A percentile compares a stretch with the other conserved stretches of the same genome.
These are phyloP conservation scores for Cicer arietinum DNA, from an alignment of 306 rosid genomes.

Conservation along the genomic window DNA sequence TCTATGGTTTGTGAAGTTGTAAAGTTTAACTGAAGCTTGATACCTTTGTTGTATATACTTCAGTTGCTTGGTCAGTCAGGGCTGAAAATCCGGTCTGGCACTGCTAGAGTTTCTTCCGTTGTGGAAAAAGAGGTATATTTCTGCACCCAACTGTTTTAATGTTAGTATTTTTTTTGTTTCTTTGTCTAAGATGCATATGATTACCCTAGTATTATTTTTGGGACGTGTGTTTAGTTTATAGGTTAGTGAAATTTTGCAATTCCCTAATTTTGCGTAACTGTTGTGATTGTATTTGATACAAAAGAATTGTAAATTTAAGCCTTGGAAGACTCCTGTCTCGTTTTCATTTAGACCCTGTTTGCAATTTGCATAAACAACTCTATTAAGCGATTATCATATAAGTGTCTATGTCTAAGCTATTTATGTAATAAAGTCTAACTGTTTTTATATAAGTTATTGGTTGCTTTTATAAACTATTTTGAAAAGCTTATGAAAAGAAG, in stretches of 20 bases:
- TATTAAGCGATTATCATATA: too few relatives aligned
- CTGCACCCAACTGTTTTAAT: not conserved
- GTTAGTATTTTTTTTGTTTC: not conserved
- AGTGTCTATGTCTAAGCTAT: too few relatives aligned
- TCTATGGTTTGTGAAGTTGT: conserved; percentile 11
- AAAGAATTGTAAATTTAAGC: not conserved
- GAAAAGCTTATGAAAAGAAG: too few relatives aligned
- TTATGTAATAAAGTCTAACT: too few relatives aligned
- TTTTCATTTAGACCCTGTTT: not conserved
- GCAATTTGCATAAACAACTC: too few relatives aligned
- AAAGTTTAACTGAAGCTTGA: conserved; percentile 20
- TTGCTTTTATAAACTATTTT: too few relatives aligned
- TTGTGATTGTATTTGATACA: not conserved
- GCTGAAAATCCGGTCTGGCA: conserved; percentile 48
- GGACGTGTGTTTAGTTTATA: not conserved
- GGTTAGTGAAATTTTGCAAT: not conserved
- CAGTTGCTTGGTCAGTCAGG: conserved; percentile 55
- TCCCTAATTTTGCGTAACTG: not conserved
- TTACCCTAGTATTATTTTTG: conserved; percentile 1
- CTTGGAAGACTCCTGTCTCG: not conserved
- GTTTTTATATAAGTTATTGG: too few relatives aligned
- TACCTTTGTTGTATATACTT: conserved; percentile 18
- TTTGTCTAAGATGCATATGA: not conserved
- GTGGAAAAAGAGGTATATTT: conserved; percentile 60
- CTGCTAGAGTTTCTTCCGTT: conserved; percentile 57